Percentiles rank a stretch among this genome's conserved stretches.
Conservation (phyloP, 192 early-diverging fungal species). For the Gryganskiella cystojenkinii region DNA sequence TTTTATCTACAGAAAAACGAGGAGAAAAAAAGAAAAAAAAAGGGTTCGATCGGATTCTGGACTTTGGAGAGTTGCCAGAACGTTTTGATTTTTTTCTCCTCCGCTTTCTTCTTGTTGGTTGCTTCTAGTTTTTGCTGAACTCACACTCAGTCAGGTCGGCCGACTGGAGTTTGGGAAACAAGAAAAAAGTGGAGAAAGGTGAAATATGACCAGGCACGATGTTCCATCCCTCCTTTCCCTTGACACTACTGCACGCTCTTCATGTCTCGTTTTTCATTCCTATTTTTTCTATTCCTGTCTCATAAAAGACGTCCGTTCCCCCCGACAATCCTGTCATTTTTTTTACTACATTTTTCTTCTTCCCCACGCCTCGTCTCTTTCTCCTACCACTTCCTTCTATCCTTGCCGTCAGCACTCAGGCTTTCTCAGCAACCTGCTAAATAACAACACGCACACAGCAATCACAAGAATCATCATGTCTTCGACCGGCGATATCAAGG, state of each 20-base stretch:
- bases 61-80: too few relatives aligned
- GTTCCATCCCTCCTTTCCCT: not conserved
- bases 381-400: not conserved
- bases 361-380: not conserved
- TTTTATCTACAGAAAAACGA: not conserved
- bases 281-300: not conserved
- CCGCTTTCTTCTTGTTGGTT: too few relatives aligned
- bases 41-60: not conserved
- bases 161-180: too few relatives aligned
- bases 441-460: slow-evolving; percentile 2
- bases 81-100: too few relatives aligned
- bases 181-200: not conserved
- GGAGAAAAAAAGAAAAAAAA: not conserved
- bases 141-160: too few relatives aligned
- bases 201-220: not conserved
- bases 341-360: not conserved
- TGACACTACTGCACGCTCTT: not conserved
- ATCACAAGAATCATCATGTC: slow-evolving; percentile 6
- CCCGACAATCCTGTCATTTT: not conserved
- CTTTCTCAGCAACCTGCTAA: not conserved
- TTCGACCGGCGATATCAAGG: slow-evolving; percentile 15
- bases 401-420: not conserved
- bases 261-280: not conserved
- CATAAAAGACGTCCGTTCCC: slow-evolving; percentile 1
- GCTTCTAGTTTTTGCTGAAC: too few relatives aligned